Base-by-base conservation (phyloP, 2,329 filamentous ascomycete species). In the Penicillium janthinellum region DNA sequence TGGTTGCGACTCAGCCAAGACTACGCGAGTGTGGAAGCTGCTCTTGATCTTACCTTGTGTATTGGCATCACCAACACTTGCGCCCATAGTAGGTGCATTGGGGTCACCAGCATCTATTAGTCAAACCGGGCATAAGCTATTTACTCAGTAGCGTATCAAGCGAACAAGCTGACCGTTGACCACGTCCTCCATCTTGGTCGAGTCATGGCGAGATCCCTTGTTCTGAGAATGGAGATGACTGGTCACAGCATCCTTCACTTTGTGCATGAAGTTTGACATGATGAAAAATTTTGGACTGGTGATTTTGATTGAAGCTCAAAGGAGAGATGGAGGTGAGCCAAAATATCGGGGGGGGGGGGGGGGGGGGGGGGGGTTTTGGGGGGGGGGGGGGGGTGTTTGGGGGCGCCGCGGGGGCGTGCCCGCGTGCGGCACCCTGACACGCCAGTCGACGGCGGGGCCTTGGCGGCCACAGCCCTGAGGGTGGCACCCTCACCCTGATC, bases 201-300 rank as follows among this genome's bases (percentile, higher is more conserved):
- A 57, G 8, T 65, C 64, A 57, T 78, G 75, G 35, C 75, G 77
- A 15, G 62, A 62, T 15, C 54, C 59, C 47, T 71, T 64, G 15
- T 61, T 62, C 17, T 64, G 61, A 25, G 61, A 56, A 20, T 69
- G 60, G 57, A 73, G 65, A 64, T 74, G 67, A 34, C 75, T 68
- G 28, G 67, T 69, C 54, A 83, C 60, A 63, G 70, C 78, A 42
- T 82, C 77, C 70, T 82, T 83, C 56, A 81, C 75, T 61, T 82
- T 83, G 70, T 82, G 74, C 57, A 81, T 67, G 56, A 81, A 68
- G 53, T 70, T 69, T 41, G 79, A 79, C 81, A 83, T 83, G 60
- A 57, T 75, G 75, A 57, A 7, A 20, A 34, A 34, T 6, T 6
- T 31, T 31, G 1, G 31, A 31, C 31, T 8, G 8, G 8, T 31